Evolutionary conservation across 2,329 filamentous ascomycete genomes (phyloP).

Genomic region (Stachybotrys chartarum): DNA sequence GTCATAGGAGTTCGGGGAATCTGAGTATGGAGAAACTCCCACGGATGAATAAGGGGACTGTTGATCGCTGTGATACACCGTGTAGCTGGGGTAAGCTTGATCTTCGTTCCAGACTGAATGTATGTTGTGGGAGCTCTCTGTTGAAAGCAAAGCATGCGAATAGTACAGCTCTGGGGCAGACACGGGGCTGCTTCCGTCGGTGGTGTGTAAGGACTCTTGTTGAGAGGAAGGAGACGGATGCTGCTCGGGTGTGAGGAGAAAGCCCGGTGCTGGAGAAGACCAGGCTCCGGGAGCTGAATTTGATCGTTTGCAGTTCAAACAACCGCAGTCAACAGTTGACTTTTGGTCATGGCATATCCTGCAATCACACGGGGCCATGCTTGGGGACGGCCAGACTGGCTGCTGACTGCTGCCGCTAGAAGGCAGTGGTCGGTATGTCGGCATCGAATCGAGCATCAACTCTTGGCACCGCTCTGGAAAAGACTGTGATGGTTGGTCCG

Average conservation of each 20-base stretch:
- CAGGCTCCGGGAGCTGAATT: slow-evolving; percentile 26
- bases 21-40: not conserved
- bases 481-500: not conserved
- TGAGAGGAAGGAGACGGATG: not conserved
- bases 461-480: not conserved
- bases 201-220: not conserved
- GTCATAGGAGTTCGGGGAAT: not conserved
- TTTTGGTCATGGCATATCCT: slow-evolving; percentile 27
- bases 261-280: slow-evolving; percentile 19
- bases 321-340: slow-evolving; percentile 15
- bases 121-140: not conserved
- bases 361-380: slow-evolving; percentile 26
- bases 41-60: not conserved
- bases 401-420: slow-evolving; percentile 12
- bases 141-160: not conserved
- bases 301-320: slow-evolving; percentile 15
- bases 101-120: not conserved
- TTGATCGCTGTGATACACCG: not conserved
- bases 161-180: not conserved
- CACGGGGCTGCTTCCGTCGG: not conserved
- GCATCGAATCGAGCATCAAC: slow-evolving; percentile 5
- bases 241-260: slow-evolving; percentile 2
- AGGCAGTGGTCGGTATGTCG: slow-evolving; percentile 11
- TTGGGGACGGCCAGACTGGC: slow-evolving; percentile 27
- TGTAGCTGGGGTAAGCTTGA: not conserved